A percentile compares a stretch with the other conserved stretches of the same genome.
Conservation (phyloP, 1,139 yeast genomes). For the Candida sp. region DNA sequence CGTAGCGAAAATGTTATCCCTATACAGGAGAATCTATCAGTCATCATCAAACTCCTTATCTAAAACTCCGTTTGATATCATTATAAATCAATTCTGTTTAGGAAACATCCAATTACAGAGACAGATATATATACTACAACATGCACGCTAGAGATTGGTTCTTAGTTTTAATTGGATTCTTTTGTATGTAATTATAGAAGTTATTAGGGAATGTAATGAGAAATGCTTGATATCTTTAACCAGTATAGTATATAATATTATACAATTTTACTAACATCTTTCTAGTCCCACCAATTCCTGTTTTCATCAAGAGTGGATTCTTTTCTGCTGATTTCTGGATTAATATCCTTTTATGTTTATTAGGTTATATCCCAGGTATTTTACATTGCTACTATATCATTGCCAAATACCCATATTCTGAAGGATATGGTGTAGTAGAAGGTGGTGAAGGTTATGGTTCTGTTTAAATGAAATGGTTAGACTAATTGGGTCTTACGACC, state of each 20-base stretch:
- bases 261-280: slow-evolving; percentile 4
- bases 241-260: too few species aligned
- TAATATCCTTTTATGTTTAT: slow-evolving; percentile 68
- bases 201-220: background rate
- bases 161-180: slow-evolving; percentile 72
- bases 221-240: too few species aligned
- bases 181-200: slow-evolving; percentile 36
- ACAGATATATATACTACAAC: background rate
- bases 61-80: too few species aligned
- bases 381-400: slow-evolving; percentile 63
- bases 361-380: slow-evolving; percentile 83
- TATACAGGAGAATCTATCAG: background rate
- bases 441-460: slow-evolving; percentile 25
- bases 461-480: too few species aligned
- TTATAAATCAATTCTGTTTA: too few species aligned
- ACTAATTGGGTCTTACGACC: too few species aligned
- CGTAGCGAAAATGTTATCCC: too few species aligned
- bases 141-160: slow-evolving; percentile 75
- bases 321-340: slow-evolving; percentile 70
- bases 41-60: background rate
- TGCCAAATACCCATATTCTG: slow-evolving; percentile 50
- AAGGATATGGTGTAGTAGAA: slow-evolving; percentile 27
- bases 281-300: slow-evolving; percentile 75
- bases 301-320: slow-evolving; percentile 71
- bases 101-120: too few species aligned